Conservation (phyloP, 2,329 filamentous ascomycete species). For the Aspergillus nomiae region DNA sequence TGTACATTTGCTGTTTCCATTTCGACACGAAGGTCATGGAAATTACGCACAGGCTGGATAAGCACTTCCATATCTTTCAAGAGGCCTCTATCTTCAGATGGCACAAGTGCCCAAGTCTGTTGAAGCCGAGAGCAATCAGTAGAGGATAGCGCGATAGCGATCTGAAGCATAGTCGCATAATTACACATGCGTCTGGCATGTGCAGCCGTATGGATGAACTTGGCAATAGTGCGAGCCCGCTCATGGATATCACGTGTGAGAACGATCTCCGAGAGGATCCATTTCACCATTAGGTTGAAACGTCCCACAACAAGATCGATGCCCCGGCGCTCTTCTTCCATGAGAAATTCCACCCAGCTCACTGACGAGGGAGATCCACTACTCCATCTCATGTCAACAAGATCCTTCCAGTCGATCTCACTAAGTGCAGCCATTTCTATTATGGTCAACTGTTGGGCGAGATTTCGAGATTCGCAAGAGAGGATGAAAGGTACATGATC, state of each 20-base stretch:
- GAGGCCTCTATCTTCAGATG: constrained; percentile 54
- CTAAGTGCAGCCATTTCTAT: constrained; percentile 67
- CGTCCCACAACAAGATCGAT: constrained; percentile 67
- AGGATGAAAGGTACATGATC: constrained; percentile 64
- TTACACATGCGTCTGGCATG: constrained; percentile 62
- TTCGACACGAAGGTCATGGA: constrained; percentile 62
- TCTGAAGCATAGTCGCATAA: constrained; percentile 67
- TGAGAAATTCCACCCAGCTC: constrained; percentile 65
- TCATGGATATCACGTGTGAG: constrained; percentile 60
- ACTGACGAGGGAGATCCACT: constrained; percentile 54
- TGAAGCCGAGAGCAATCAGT: constrained; percentile 60
- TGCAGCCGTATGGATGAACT: constrained; percentile 65
- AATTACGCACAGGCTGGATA: constrained; percentile 65
- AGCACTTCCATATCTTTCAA: constrained; percentile 62
- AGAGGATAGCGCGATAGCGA: constrained; percentile 63
- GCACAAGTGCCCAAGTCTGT: constrained; percentile 61
- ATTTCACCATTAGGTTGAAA: constrained; percentile 69
- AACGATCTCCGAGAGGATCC: constrained; percentile 64
- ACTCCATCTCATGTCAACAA: constrained; percentile 66
- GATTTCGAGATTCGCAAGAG: constrained; percentile 61
- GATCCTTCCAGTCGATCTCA: constrained; percentile 67
- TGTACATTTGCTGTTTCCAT: constrained; percentile 64
- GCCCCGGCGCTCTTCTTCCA: constrained; percentile 56
- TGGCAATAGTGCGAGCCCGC: constrained; percentile 61
- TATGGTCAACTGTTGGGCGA: constrained; percentile 66